Evolutionary conservation across 225 moss, liverwort and hornwort species (phyloP), one percentile per base, ranked within the genome.

Genomic region (Takakia lepidozioides): DNA sequence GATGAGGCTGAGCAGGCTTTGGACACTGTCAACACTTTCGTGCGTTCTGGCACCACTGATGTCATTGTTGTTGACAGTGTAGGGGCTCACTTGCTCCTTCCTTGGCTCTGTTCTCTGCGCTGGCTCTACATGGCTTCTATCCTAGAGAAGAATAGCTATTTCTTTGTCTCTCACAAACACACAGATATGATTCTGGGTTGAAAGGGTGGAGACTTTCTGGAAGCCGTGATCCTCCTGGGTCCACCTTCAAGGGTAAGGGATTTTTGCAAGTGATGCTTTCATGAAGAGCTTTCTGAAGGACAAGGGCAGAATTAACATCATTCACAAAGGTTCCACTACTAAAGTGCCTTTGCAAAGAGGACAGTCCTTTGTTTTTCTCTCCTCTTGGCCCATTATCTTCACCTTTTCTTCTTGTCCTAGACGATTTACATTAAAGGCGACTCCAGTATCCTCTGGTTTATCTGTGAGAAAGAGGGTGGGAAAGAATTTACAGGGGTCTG

Each of bases 21-120:
- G 58, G 81, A 84, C 28, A 88, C 84, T 51, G 80, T 84, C 43
- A 84, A 88, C 72, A 71, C 74, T 55, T 78, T 88, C 27, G 72
- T 73, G 24, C 84, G 84, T 59, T 84, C 84, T 38, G 68, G 74
- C 13, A 64, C 65, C 29, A 56, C 78, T 29, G 69, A 77, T 68
- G 88, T 84, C 52, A 84, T 88, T 61, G 84, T 88, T 39, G 70
- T 88, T 56, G 88, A 88, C 81, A 88, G 84, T 58, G 84, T 88
- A 75, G 64, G 67, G 40, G 53, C 49, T 49, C 44, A 30, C 37
- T 46, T 43, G 47, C 20, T 48, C n/a, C 56, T 66, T 24, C 48
- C 15, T 59, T 45, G 16, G 21, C 57, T 55, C 24, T 25, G 49
- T 18, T 53, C 49, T 54, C 38, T 14, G 35, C n/a, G n/a, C n/a